A percentile compares a stretch with the other conserved stretches of the same genome.
Conservation (phyloP, 192 early-diverging fungal genomes). For the Gamsiella multidivaricata region DNA sequence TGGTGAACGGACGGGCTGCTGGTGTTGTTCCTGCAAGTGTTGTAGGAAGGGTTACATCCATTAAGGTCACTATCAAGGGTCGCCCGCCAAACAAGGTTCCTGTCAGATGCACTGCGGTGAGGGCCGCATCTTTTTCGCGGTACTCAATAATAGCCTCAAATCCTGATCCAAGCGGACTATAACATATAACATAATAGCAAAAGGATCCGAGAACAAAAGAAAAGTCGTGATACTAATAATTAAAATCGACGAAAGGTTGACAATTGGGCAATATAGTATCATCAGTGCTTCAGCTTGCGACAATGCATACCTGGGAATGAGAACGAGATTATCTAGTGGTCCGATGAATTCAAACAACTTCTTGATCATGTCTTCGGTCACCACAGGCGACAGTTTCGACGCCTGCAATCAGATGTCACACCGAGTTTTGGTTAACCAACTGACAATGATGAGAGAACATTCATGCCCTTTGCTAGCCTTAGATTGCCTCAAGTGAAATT, state of each 20-base stretch:
- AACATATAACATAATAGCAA: background rate
- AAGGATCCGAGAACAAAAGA: background rate
- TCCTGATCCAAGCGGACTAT: constrained; percentile 50
- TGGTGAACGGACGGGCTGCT: constrained; percentile 26
- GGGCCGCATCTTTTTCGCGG: constrained; percentile 31
- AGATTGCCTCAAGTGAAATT: background rate
- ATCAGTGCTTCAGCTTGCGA: no score
- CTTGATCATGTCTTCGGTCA: constrained; percentile 45
- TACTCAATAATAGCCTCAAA: constrained; percentile 51
- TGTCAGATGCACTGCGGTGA: constrained; percentile 36
- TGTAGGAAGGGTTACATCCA: constrained; percentile 36
- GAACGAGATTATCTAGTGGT: constrained; percentile 39
- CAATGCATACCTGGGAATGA: constrained; percentile 53
- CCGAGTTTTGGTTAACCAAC: background rate
- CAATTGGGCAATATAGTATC: background rate
- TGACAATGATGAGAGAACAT: background rate
- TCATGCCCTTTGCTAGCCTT: background rate
- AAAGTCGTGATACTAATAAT: background rate
- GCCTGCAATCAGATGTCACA: constrained; percentile 38
- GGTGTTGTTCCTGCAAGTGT: background rate
- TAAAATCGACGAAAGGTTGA: background rate
- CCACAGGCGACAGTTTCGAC: constrained; percentile 43
- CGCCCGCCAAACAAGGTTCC: constrained; percentile 52
- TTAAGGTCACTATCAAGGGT: constrained; percentile 29
- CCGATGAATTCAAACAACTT: constrained; percentile 43